Conservation (phyloP, 1,284 basidiomycete genomes). For the Caloboletus inedulis region DNA sequence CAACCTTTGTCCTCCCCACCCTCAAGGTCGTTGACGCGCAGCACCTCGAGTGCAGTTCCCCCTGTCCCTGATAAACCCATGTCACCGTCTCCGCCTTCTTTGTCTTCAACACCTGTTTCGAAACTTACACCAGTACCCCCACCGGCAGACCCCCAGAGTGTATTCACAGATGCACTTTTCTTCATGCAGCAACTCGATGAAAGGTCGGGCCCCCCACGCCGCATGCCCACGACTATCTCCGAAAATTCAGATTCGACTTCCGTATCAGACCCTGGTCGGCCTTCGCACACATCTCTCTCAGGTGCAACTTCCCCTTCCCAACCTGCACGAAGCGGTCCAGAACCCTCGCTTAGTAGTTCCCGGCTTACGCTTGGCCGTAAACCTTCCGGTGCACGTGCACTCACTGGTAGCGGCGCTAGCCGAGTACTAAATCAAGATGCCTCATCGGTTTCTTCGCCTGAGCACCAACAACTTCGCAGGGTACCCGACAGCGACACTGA, state of each 20-base stretch:
- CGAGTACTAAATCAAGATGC: conserved; percentile 34
- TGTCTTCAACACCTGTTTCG: conserved; percentile 14
- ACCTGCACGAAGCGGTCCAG: conserved; percentile 34
- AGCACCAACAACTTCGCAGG: conserved; percentile 29
- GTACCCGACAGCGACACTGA: conserved; percentile 30
- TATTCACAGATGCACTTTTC: conserved; percentile 61
- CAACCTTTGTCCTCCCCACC: conserved; percentile 8
- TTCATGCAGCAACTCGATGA: conserved; percentile 62
- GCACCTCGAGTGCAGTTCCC: conserved; percentile 16
- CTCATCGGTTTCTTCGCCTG: conserved; percentile 30
- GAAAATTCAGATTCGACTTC: conserved; percentile 34
- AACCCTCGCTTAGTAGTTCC: conserved; percentile 27
- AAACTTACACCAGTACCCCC: conserved; percentile 12
- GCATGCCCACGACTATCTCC: conserved; percentile 43
- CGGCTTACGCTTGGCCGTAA: conserved; percentile 58
- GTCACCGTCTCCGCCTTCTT: conserved; percentile 4
- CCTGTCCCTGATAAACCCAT: conserved; percentile 29
- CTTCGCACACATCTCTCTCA: conserved; percentile 13
- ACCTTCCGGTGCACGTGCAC: conserved; percentile 85
- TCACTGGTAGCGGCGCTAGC: conserved; percentile 37
- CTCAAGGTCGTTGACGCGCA: conserved; percentile 17
- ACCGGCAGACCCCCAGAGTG: conserved; percentile 33
- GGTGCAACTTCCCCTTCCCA: conserved; percentile 19
- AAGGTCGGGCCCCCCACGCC: conserved; percentile 30
- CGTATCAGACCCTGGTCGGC: conserved; percentile 26